Evolutionary conservation across 176 grass and related monocot species (phyloP).

Genomic region (Aegilops umbellulata): DNA sequence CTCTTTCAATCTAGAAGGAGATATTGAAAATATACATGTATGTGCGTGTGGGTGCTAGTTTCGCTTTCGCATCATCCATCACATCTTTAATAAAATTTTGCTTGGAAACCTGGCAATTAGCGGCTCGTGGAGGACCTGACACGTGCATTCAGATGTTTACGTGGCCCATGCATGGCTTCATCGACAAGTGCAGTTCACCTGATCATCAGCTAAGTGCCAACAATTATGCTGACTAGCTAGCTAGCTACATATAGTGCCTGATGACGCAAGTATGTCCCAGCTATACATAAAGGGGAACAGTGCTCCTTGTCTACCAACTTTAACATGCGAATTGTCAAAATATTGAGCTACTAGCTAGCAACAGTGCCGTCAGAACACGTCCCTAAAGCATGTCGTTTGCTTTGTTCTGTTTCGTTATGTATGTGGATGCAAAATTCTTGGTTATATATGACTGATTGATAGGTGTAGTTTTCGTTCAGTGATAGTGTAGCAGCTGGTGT

Average conservation of each 20-base stretch:
- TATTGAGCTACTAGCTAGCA: background rate
- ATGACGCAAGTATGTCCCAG: background rate
- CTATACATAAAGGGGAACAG: background rate
- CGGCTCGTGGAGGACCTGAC: background rate
- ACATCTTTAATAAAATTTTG: background rate
- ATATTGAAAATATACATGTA: background rate
- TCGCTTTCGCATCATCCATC: background rate
- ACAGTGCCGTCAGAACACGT: background rate
- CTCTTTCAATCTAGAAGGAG: background rate
- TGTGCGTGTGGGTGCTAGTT: background rate
- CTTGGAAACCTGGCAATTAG: background rate
- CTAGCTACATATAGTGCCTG: background rate
- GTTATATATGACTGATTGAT: background rate
- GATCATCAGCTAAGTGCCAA: background rate
- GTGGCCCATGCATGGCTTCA: constrained; percentile 8
- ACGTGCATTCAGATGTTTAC: background rate
- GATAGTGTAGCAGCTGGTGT: background rate
- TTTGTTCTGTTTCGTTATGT: background rate
- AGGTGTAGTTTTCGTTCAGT: background rate
- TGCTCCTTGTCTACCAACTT: background rate
- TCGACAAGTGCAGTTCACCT: background rate
- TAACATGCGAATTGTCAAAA: background rate
- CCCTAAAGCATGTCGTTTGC: background rate
- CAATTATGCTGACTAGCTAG: background rate
- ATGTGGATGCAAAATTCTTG: background rate